Evolutionary conservation across 2,329 filamentous ascomycete genomes (phyloP), one percentile per base, ranked within the genome.

Genomic region (Berkeleyomyces basicola): DNA sequence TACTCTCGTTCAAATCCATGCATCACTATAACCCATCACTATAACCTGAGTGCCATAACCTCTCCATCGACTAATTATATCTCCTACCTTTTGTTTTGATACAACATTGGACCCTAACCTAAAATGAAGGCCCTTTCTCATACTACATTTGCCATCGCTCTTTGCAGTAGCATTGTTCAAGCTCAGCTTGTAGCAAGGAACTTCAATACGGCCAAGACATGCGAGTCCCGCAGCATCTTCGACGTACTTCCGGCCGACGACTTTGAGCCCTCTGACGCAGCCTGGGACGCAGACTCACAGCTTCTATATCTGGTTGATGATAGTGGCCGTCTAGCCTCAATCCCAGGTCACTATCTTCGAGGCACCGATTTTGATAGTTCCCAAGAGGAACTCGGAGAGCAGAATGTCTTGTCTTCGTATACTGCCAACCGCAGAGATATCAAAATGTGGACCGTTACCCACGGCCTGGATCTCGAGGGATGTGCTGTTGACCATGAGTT

Each of bases 231-330:
- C 47, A 59, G 53, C 60, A 63, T 63, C 11, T 65, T 61, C n/a
- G 33, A 43, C 16, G 44, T 58, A 10, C 58, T 65, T 58, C 58
- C 61, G 36, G 51, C 58, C 11, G 23, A 51, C 23, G 51, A 44
- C 14, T 63, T 65, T 31, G 58, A 65, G 37, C 61, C 61, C 42
- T 65, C 64, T 11, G 64, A 65, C 16, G 61, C 64, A n/a, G 23
- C 61, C n/a, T 65, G 64, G 64, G 64, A 65, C 31, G 61, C 64
- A 5, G 14, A 44, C 1, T 39, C 46, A 5, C 47, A 61, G 40
- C 9, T 59, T 14, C 47, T 65, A n/a, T 63, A 65, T n/a, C 5
- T 65, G 4, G 51, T 63, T 36, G 64, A 65, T 43, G 64, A 65
- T 37, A 63, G 61, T 14, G 61, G 64, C 40, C 64, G 64, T 5